Evolutionary conservation across 257 asterid species (phyloP), one percentile per base, ranked within the genome.

Genomic region (Fraxinus pennsylvanica): DNA sequence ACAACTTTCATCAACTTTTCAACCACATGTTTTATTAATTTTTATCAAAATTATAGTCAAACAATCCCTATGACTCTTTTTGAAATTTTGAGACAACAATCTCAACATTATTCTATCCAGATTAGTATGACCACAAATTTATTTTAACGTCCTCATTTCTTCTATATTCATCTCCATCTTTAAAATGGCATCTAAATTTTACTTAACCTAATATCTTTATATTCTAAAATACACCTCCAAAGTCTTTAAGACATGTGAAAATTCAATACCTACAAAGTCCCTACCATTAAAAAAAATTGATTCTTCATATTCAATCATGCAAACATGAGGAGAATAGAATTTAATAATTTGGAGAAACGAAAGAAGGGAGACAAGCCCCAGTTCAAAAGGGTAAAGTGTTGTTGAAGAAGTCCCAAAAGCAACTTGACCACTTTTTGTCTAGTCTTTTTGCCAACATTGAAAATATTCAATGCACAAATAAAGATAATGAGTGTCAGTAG

Each of bases 361-460:
- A 38, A 66, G 80, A 79, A 83, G 87, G 83, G 91, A 74, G 92
- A 91, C 97, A 88, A 88, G 75, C 79, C 82, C 73, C 82, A 84
- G 84, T 84, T 88, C 77, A 81, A 81, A 90, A 84, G 88, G 87
- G 47, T 68, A 83, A 82, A 84, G 84, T 76, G 73, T 73, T 81
- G 41, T 29, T 71, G 15, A 33, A 79, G 76, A 78, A 79, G 70
- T 59, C 87, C 76, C 77, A 68, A 81, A 78, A 79, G 86, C 79
- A 81, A 57, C 74, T 77, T 77, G 67, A 67, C 76, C 71, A 81
- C 86, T 85, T 86, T 41, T 45, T 82, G 87, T 85, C 88, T 70
- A 78, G 84, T 57, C 79, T 81, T 85, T 78, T 74, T 59, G 76
- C 63, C 83, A 83, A 61, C 87, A 79, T 21, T 50, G 59, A 14